Evolutionary conservation across 1,284 basidiomycete genomes (phyloP), one percentile per base, ranked within the genome.

Genomic region (Clitocybe nebularis): DNA sequence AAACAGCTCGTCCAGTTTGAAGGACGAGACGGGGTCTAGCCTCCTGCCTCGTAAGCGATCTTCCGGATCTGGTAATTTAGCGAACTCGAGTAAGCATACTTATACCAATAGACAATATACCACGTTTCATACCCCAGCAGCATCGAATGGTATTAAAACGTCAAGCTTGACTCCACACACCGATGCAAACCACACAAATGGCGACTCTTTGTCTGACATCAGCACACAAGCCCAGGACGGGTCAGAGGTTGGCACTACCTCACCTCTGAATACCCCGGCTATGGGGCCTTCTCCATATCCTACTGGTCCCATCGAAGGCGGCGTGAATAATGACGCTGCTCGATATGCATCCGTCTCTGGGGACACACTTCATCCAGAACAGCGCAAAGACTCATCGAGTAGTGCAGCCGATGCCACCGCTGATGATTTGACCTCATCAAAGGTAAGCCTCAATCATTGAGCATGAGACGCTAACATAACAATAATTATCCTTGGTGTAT

Each of bases 201-300:
- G 24, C 28, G 20, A 23, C 20, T 2, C 22, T 24, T 13, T 17
- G 19, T 46, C 56, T 4, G 48, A 54, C 19, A n/a, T 44, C 26
- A 56, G 53, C 29, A 56, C 44, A 1, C 43, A 45, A 20, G 45
- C 56, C 13, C 48, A 48, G 4, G 19, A 39, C 9, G 52, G 51
- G 4, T 54, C 51, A 2, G 30, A 41, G 5, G 11, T 25, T 8
- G n/a, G 10, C 7, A 22, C 36, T 22, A 22, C n/a, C 19, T 11
- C 34, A 22, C 34, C n/a, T n/a, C n/a, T n/a, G n/a, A n/a, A n/a
- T n/a, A n/a, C n/a, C n/a, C n/a, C n/a, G n/a, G n/a, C n/a, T n/a
- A n/a, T n/a, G n/a, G n/a, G n/a, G n/a, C n/a, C n/a, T n/a, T n/a
- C n/a, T n/a, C n/a, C n/a, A n/a, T n/a, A n/a, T n/a, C n/a, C n/a